Evolutionary conservation across 179 eudicot species (phyloP), one percentile per base, ranked within the genome.

Genomic region (Nepenthes alata): DNA sequence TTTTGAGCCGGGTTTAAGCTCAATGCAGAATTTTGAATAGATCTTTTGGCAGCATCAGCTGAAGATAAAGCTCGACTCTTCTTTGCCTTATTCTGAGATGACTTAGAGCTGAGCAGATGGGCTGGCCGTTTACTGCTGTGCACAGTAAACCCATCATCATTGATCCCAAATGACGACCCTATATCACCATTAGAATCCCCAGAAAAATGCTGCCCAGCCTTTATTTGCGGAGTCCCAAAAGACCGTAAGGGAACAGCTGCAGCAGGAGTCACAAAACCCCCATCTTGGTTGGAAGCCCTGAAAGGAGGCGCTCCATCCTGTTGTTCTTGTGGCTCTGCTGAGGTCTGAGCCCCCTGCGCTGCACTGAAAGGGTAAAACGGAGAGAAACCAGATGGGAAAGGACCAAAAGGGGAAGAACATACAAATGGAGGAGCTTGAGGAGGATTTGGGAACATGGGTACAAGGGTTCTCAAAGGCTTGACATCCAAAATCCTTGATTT

Each of bases 231-330:
- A 4, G 80, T 70, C 65, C 83, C 69, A 65, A 66, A 81, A 0
- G 90, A 72, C 58, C 73, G 80, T 14, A 81, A 63, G 3, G 89
- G 89, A 36, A 78, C 77, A 0, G 89, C 77, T 0, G 89, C 77
- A 14, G 81, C 69, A 37, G 80, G 77, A 63, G 72, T 68, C n/a
- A 59, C 35, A 25, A 48, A 54, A 58, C 68, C 39, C 11, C 62
- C 65, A 25, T 41, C 65, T 13, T 66, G 81, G 45, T 62, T 49
- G 10, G 25, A 25, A 25, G 36, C 58, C 25, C 25, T 25, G 25
- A 25, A 25, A 25, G 25, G 25, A 25, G 25, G 25, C 25, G 0
- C 25, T 25, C 25, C 25, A 25, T 25, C 25, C 25, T 25, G 25
- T 25, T 25, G 25, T 25, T 25, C 25, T 6, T 39, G 37, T 50